Conservation (phyloP, 1,284 basidiomycete species). For the Salmacisia buchloeana region DNA sequence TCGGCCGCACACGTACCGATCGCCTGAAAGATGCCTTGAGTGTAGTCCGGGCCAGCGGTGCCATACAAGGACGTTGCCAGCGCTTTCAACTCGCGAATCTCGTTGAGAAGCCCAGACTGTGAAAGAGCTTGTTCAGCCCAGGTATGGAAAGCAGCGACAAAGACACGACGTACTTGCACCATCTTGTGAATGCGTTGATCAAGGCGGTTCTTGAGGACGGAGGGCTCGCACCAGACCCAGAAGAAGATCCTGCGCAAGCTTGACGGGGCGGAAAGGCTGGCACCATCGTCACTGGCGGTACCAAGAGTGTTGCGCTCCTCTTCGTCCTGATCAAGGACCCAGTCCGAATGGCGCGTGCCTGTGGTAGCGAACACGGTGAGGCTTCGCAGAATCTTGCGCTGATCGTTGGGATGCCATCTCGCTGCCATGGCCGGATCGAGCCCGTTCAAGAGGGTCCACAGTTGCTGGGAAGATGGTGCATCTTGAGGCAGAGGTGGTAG, state of each 20-base stretch:
- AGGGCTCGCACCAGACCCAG: slow-evolving; percentile 79
- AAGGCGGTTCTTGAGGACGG: slow-evolving; percentile 64
- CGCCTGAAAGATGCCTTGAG: slow-evolving; percentile 83
- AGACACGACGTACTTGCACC: slow-evolving; percentile 62
- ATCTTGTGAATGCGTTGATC: slow-evolving; percentile 80
- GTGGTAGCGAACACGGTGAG: slow-evolving; percentile 73
- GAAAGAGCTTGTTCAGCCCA: not conserved
- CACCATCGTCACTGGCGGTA: slow-evolving; percentile 7
- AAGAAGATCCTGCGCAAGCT: slow-evolving; percentile 59
- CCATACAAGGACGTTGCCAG: slow-evolving; percentile 54
- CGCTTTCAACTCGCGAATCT: slow-evolving; percentile 61
- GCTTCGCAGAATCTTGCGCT: slow-evolving; percentile 77
- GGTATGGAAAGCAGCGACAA: not conserved
- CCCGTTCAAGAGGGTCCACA: slow-evolving; percentile 65
- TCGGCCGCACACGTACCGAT: slow-evolving; percentile 65
- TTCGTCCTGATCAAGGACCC: slow-evolving; percentile 60
- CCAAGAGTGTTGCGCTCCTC: slow-evolving; percentile 51
- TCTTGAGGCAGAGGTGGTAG: not conserved
- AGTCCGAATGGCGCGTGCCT: slow-evolving; percentile 64
- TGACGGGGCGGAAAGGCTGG: not conserved
- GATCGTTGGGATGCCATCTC: slow-evolving; percentile 93
- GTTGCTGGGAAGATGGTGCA: slow-evolving; percentile 53
- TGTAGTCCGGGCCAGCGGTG: slow-evolving; percentile 53
- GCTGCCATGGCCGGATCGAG: slow-evolving; percentile 72
- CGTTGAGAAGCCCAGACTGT: slow-evolving; percentile 75